Evolutionary conservation across 1,139 yeast species (phyloP).

Genomic region (Lipomyces yarrowii): DNA sequence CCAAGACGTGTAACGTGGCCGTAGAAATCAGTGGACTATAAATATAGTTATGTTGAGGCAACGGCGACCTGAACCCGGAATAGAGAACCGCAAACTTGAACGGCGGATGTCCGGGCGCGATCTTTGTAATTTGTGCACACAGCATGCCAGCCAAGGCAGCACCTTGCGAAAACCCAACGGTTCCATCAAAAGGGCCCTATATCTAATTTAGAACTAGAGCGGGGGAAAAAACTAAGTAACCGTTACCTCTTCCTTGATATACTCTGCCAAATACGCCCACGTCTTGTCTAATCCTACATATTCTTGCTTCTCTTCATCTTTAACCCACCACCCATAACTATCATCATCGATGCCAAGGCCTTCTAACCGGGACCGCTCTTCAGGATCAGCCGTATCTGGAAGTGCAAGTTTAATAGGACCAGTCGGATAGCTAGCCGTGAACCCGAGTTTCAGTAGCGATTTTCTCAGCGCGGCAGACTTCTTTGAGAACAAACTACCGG

Average conservation of each 20-base stretch:
- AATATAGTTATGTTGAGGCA: conserved; percentile 53
- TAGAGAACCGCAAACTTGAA: conserved; percentile 73
- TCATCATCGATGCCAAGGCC: conserved; percentile 17
- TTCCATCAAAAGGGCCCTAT: conserved; percentile 87
- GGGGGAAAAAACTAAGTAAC: neutral
- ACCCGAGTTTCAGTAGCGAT: conserved; percentile 15
- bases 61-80: conserved; percentile 72
- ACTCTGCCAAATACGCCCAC: conserved; percentile 50
- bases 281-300: conserved; percentile 48
- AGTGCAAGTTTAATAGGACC: conserved; percentile 21
- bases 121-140: conserved; percentile 34
- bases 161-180: conserved; percentile 92
- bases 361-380: conserved; percentile 21
- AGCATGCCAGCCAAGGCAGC: conserved; percentile 70
- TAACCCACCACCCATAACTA: conserved; percentile 34
- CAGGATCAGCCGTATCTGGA: conserved; percentile 25
- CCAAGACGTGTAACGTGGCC: conserved; percentile 75
- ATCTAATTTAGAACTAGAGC: conserved; percentile 24
- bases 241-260: conserved; percentile 18
- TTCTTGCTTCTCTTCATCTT: conserved; percentile 18
- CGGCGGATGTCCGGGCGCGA: conserved; percentile 47
- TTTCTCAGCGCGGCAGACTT: conserved; percentile 28
- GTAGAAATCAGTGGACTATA: conserved; percentile 52
- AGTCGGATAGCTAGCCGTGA: conserved; percentile 18
- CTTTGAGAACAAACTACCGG: conserved; percentile 24